Evolutionary conservation across 345 rosid genomes (phyloP), one percentile per base, ranked within the genome.

Genomic region (Eucalyptus shirleyi): DNA sequence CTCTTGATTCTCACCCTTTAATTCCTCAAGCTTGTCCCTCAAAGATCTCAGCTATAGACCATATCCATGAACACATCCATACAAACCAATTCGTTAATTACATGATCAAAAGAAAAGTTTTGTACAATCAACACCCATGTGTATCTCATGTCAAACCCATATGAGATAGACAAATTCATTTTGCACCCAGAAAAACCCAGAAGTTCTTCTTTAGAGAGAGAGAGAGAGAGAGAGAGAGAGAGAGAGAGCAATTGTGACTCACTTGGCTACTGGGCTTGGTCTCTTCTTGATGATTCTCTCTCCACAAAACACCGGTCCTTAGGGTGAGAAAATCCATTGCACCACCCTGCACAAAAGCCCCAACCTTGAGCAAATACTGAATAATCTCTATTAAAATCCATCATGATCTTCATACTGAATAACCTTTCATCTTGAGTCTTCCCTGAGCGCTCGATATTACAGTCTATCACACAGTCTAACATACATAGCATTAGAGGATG

Each of bases 1-100:
- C 28, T 89, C 60, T 55, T 80, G 83, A 53, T 90, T 90, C 86
- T 90, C 92, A 12, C 87, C 89, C 87, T 87, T 90, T 40, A 87
- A 65, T 87, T 89, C 88, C 87, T 87, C 86, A 28, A 90, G 42
- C 30, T 50, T 77, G 42, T 34, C 21, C 50, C 77, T 82, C 53
- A 90, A 50, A 50, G 28, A 67, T 45, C 60, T 90, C 90, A 88
- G 23, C 69, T 60, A 62, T 69, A 47, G 69, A 42, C 4, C 50
- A 88, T 18, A 88, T 37, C 13, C 55, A 56, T 53, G 56, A 40
- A 50, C 5, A 88, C 8, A 87, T 40, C 23, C 40, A 87, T 3
- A 40, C 7, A 42, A 72, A 11, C 16, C 30, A 23, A 11, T 40
- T 40, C 83, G 8, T 21, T 77, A 37, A 77, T 77, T 77, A 4